phyloP scores from a whole-genome alignment of 2,329 filamentous ascomycete species.

The Dactylellina drechsleri region DNA sequence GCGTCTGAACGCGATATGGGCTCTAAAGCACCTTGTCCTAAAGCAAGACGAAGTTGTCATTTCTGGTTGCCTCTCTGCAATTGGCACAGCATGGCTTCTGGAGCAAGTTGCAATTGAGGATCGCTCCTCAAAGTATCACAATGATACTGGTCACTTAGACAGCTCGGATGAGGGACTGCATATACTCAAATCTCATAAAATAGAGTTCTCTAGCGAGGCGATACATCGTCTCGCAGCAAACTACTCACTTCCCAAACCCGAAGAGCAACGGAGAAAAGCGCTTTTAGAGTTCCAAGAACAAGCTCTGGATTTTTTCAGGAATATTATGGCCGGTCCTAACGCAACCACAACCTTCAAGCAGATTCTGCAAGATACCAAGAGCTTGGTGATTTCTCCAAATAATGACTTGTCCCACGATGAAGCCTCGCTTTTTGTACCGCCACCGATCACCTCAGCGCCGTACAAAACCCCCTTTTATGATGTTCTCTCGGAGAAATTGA shows the following conservation, averaged over 20 bases:
- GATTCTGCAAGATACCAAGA: conserved; percentile 71
- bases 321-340: conserved; percentile 77
- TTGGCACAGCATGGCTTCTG: conserved; percentile 82
- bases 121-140: conserved; percentile 39
- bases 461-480: conserved; percentile 39
- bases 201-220: conserved; percentile 32
- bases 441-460: conserved; percentile 30
- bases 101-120: conserved; percentile 69
- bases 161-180: conserved; percentile 28
- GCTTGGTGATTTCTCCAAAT: conserved; percentile 60
- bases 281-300: conserved; percentile 82
- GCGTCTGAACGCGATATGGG: conserved; percentile 88
- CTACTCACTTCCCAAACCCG: conserved; percentile 30
- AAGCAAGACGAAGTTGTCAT: conserved; percentile 77
- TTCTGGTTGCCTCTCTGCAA: conserved; percentile 78
- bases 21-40: conserved; percentile 87
- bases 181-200: conserved; percentile 37
- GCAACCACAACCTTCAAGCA: conserved; percentile 81
- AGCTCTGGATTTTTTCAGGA: conserved; percentile 86
- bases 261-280: conserved; percentile 55
- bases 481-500: conserved; percentile 46
- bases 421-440: conserved; percentile 16
- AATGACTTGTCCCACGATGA: neutral
- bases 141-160: conserved; percentile 27
- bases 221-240: conserved; percentile 38